Evolutionary conservation across 169 alveolate genomes (phyloP).

Genomic region (Theileria luwenshuni): DNA sequence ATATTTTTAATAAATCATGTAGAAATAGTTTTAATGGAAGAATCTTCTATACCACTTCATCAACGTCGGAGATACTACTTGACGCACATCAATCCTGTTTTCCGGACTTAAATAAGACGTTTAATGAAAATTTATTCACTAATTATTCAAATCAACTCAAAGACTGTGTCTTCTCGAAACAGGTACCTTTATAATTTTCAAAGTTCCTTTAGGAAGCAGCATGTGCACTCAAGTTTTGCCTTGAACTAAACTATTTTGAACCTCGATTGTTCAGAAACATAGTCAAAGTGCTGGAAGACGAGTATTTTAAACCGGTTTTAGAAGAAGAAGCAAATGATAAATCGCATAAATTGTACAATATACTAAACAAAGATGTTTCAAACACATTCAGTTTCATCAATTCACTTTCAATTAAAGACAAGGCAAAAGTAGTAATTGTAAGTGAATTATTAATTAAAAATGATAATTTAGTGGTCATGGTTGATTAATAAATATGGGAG

Average conservation of each 20-base stretch:
- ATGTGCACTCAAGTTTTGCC: slow-evolving; percentile 27
- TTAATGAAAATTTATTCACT: background rate
- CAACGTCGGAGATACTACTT: slow-evolving; percentile 3
- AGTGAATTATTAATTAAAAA: background rate
- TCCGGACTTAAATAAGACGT: background rate
- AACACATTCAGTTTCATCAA: slow-evolving; percentile 40
- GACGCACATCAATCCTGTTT: slow-evolving; percentile 31
- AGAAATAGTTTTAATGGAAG: background rate
- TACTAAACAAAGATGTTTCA: background rate
- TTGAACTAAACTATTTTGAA: slow-evolving; percentile 25
- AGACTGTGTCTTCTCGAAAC: slow-evolving; percentile 18
- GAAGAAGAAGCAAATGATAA: slow-evolving; percentile 19
- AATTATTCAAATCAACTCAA: slow-evolving; percentile 2
- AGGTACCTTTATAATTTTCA: slow-evolving; percentile 10
- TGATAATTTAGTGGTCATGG: slow-evolving; percentile 9
- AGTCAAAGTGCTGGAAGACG: slow-evolving; percentile 49
- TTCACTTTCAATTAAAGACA: slow-evolving; percentile 32
- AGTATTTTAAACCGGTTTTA: slow-evolving; percentile 51
- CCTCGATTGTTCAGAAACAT: slow-evolving; percentile 34
- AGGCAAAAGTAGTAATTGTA: slow-evolving; percentile 50
- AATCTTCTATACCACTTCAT: background rate
- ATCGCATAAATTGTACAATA: background rate
- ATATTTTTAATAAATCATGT: background rate
- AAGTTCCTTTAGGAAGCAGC: slow-evolving; percentile 57
- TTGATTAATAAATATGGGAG: background rate